Conservation (phyloP, 495 filamentous ascomycete species). For the Tuber borchii region DNA sequence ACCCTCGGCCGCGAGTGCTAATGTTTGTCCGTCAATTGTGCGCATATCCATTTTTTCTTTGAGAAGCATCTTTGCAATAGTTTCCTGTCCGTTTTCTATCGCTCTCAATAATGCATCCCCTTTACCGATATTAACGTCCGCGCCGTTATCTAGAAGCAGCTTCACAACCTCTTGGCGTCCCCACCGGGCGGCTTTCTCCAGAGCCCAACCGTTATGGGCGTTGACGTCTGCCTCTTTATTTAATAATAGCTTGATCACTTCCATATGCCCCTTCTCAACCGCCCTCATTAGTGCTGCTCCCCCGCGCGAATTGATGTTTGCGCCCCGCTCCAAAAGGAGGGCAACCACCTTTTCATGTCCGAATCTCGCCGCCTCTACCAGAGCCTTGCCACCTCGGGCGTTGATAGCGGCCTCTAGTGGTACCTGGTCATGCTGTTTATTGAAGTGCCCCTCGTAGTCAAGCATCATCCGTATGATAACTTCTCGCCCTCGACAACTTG, state of each 20-base stretch:
- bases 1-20: constrained; percentile 2
- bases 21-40: not conserved
- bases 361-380: constrained; percentile 4
- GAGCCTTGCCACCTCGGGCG: not conserved
- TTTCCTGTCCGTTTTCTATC: not conserved
- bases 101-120: constrained; percentile 9
- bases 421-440: not conserved
- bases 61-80: constrained; percentile 3
- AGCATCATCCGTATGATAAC: not conserved
- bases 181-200: constrained; percentile 7
- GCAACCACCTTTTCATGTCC: not conserved
- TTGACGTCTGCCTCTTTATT: constrained; percentile 8
- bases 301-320: constrained; percentile 8
- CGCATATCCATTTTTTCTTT: not conserved
- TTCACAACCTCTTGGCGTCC: not conserved
- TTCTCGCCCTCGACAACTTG: not conserved
- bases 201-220: not conserved
- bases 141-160: constrained; percentile 6
- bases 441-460: not conserved
- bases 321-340: constrained; percentile 9
- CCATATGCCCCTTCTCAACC: not conserved
- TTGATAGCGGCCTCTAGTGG: not conserved
- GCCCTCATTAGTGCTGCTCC: constrained; percentile 5
- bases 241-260: constrained; percentile 6
- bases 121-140: constrained; percentile 2